Percentiles rank a stretch among this genome's conserved stretches.
Conservation (phyloP, 2,329 filamentous ascomycete species). For the Aspergillus niger region DNA sequence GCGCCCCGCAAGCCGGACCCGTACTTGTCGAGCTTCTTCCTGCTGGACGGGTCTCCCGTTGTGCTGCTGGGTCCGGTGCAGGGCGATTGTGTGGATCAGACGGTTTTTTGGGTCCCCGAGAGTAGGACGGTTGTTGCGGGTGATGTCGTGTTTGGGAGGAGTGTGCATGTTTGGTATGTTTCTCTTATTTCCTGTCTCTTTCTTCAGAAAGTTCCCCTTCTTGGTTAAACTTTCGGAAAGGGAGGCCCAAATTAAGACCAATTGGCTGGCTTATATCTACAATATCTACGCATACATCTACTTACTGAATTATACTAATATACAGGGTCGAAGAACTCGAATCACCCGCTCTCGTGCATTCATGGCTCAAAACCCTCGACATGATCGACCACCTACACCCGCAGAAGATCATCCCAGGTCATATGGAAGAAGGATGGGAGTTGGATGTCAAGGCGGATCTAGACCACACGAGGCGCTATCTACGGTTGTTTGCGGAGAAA, state of each 20-base stretch:
- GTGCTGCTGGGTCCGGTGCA: constrained; percentile 35
- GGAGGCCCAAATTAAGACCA: too few relatives aligned
- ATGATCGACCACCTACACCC: constrained; percentile 33
- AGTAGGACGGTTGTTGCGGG: constrained; percentile 32
- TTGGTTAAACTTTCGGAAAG: too few relatives aligned
- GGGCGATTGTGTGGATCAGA: constrained; percentile 35
- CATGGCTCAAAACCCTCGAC: constrained; percentile 28
- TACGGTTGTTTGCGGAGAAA: constrained; percentile 32
- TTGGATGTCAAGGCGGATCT: constrained; percentile 30
- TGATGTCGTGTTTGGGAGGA: constrained; percentile 34
- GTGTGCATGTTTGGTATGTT: constrained; percentile 33
- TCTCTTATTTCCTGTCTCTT: too few relatives aligned
- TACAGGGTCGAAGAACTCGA: constrained; percentile 36
- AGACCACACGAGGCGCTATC: constrained; percentile 32
- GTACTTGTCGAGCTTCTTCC: constrained; percentile 32
- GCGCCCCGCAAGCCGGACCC: constrained; percentile 29
- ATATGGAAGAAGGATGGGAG: constrained; percentile 33
- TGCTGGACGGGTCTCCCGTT: constrained; percentile 31
- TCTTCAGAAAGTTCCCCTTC: too few relatives aligned
- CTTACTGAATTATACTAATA: neutral
- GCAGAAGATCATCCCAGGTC: constrained; percentile 31
- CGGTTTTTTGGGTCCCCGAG: constrained; percentile 33
- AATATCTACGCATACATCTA: too few relatives aligned
- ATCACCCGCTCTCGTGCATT: constrained; percentile 28
- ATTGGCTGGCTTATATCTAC: too few relatives aligned